These are phyloP conservation scores for Hansenula lynferdii DNA, from an alignment of 1,139 yeast species.

Conservation along the genomic window DNA sequence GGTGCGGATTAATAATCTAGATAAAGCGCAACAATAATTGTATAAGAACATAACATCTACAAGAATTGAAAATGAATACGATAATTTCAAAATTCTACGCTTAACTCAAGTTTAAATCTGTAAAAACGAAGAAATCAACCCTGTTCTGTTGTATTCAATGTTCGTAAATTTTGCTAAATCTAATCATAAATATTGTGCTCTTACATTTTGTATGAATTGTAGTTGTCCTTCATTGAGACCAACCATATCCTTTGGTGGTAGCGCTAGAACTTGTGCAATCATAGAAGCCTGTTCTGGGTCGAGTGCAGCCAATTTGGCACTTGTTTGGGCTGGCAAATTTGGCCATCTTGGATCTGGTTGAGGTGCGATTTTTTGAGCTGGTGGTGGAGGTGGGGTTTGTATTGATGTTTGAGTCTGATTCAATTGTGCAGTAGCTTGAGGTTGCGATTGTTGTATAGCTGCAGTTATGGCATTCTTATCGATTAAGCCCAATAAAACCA, in stretches of 20 bases:
- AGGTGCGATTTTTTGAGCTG: constrained; percentile 4
- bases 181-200: too few species aligned
- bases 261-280: constrained; percentile 57
- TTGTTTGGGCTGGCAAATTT: constrained; percentile 43
- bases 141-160: too few species aligned
- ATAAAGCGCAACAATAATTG: too few species aligned
- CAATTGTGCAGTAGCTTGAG: constrained; percentile 11
- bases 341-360: constrained; percentile 38
- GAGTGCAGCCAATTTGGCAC: constrained; percentile 41
- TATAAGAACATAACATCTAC: too few species aligned
- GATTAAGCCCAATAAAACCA: constrained; percentile 71
- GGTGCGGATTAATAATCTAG: too few species aligned
- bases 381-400: constrained; percentile 16
- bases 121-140: too few species aligned
- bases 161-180: too few species aligned
- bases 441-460: constrained; percentile 25
- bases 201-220: too few species aligned
- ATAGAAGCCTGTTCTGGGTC: constrained; percentile 57
- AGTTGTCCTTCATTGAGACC: constrained; percentile 24
- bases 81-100: too few species aligned
- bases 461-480: constrained; percentile 57
- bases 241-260: constrained; percentile 51
- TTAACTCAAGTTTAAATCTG: too few species aligned
- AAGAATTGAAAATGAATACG: too few species aligned
- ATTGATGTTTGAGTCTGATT: constrained; percentile 9